These are phyloP conservation scores for Pugionium cornutum DNA, from an alignment of 345 rosid species.

Conservation along the genomic window DNA sequence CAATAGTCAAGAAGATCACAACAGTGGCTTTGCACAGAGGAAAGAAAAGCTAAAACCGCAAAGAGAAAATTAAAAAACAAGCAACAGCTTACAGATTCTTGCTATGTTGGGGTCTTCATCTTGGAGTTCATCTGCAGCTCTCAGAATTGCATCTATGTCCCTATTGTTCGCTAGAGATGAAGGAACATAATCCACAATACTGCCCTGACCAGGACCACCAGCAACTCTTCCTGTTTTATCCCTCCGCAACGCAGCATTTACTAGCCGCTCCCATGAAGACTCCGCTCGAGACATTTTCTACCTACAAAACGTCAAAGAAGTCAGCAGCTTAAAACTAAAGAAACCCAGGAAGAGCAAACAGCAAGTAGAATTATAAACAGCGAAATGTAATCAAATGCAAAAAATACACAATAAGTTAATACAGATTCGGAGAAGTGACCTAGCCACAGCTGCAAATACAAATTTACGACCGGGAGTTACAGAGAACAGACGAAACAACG, in stretches of 20 bases:
- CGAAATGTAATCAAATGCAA: not conserved
- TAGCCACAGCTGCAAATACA: conserved; percentile 17
- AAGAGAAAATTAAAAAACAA: not conserved
- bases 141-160: conserved; percentile 85
- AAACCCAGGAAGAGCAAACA: conserved; percentile 3
- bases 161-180: conserved; percentile 81
- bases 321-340: conserved; percentile 7
- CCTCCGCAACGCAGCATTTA: conserved; percentile 71
- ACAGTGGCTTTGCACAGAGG: not conserved
- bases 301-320: conserved; percentile 15
- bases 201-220: conserved; percentile 55
- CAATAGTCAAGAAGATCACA: conserved; percentile 23
- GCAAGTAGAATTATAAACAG: not conserved
- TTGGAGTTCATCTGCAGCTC: conserved; percentile 95
- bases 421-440: conserved; percentile 31
- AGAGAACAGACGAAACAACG: not conserved
- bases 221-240: conserved; percentile 62
- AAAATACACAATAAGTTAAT: not conserved
- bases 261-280: conserved; percentile 85
- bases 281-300: conserved; percentile 77
- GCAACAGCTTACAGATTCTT: conserved; percentile 64
- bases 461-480: not conserved
- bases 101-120: conserved; percentile 85
- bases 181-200: conserved; percentile 80
- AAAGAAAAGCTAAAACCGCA: conserved; percentile 3